Evolutionary conservation across 1,284 basidiomycete genomes (phyloP).

Genomic region (Ceratobasidium sp.): DNA sequence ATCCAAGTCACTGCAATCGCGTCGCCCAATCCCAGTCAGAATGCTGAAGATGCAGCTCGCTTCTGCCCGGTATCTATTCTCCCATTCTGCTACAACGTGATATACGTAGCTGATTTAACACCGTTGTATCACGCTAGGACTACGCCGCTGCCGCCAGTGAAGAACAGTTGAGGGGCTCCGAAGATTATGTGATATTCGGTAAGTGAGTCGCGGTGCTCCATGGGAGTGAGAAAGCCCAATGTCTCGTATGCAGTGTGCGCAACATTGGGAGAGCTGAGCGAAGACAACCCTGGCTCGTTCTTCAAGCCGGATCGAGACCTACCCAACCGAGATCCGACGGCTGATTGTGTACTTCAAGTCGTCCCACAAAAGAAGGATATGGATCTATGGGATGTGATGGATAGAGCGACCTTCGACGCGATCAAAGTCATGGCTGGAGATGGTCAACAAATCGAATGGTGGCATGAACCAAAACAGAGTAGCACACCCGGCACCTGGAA

Average conservation of each 20-base stretch:
- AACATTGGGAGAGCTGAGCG: conserved; percentile 47
- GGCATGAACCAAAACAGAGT: conserved; percentile 46
- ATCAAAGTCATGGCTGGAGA: conserved; percentile 48
- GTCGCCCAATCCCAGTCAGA: conserved; percentile 47
- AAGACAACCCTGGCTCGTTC: conserved; percentile 48
- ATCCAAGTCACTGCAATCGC: conserved; percentile 50
- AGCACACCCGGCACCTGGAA: conserved; percentile 2
- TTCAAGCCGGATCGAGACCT: not conserved
- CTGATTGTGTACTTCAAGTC: conserved; percentile 49
- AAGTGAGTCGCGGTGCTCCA: not conserved
- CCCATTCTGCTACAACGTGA: not conserved
- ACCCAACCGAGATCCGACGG: conserved; percentile 44
- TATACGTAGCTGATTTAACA: not conserved
- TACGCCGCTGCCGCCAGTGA: conserved; percentile 49
- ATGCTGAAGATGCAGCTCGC: conserved; percentile 49
- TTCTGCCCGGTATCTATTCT: conserved; percentile 41
- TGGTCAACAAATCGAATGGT: conserved; percentile 45
- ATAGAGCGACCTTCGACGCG: conserved; percentile 49
- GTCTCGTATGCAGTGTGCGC: conserved; percentile 25
- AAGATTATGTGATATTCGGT: conserved; percentile 49
- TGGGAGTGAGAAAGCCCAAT: no score
- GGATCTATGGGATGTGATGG: conserved; percentile 49
- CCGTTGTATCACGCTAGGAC: conserved; percentile 11
- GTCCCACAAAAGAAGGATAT: conserved; percentile 44
- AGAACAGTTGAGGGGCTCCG: conserved; percentile 47